Evolutionary conservation across 768 basidiomycete species (phyloP).

Genomic region (Leucocoprinus sp.): DNA sequence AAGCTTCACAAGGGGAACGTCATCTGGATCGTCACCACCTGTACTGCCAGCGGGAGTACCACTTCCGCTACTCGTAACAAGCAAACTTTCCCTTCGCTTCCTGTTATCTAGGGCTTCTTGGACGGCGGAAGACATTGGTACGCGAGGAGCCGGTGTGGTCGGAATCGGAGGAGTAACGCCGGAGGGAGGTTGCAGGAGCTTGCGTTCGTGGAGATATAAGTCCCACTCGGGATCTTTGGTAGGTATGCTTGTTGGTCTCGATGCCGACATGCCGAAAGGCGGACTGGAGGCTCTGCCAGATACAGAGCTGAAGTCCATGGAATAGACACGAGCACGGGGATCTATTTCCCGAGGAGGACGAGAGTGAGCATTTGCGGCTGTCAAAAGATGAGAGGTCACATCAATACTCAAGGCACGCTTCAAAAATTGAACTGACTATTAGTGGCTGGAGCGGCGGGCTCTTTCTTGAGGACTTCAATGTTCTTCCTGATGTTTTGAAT

Average conservation of each 20-base stretch:
- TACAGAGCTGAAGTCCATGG: slow-evolving; percentile 54
- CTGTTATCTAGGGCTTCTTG: slow-evolving; percentile 65
- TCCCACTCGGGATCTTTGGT: slow-evolving; percentile 80
- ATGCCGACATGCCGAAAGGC: slow-evolving; percentile 44
- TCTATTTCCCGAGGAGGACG: slow-evolving; percentile 64
- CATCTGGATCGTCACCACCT: slow-evolving; percentile 10
- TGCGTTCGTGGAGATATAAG: slow-evolving; percentile 75
- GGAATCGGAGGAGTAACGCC: slow-evolving; percentile 75
- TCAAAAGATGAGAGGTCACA: slow-evolving; percentile 41
- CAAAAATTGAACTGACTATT: slow-evolving; percentile 53
- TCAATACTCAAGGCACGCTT: slow-evolving; percentile 64
- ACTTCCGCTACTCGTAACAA: slow-evolving; percentile 28
- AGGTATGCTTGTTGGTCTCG: slow-evolving; percentile 68
- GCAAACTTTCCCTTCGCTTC: slow-evolving; percentile 61
- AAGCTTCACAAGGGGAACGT: slow-evolving; percentile 13
- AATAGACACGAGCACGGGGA: slow-evolving; percentile 61
- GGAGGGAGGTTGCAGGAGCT: slow-evolving; percentile 74
- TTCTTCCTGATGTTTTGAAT: slow-evolving; percentile 75
- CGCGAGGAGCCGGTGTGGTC: slow-evolving; percentile 40
- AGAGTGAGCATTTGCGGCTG: slow-evolving; percentile 42
- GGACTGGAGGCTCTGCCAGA: slow-evolving; percentile 16
- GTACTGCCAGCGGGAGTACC: slow-evolving; percentile 12
- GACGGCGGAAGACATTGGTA: slow-evolving; percentile 63
- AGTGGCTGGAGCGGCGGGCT: slow-evolving; percentile 60
- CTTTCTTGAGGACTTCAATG: slow-evolving; percentile 66